Evolutionary conservation across 345 rosid species (phyloP).

Genomic region (Aegle marmelos): DNA sequence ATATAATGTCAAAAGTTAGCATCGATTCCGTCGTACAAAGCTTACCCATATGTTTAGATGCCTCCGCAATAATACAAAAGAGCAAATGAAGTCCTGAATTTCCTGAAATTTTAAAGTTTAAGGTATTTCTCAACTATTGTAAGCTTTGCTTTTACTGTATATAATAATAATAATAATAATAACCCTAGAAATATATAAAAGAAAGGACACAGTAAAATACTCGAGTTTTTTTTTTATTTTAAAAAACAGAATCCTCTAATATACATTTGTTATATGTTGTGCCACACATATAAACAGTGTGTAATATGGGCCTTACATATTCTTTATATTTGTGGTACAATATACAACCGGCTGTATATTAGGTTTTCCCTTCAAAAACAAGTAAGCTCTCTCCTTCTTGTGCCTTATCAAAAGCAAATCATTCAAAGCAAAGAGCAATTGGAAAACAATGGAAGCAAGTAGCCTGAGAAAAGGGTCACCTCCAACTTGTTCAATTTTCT

Average conservation of each 20-base stretch:
- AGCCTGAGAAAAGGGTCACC: constrained; percentile 27
- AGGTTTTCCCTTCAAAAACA: constrained; percentile 16
- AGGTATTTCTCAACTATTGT: constrained; percentile 2
- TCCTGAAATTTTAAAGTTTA: neutral
- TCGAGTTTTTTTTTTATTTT: too few species aligned
- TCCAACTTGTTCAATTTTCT: constrained; percentile 72
- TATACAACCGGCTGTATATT: too few species aligned
- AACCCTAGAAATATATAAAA: too few species aligned
- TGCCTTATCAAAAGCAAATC: constrained; percentile 29
- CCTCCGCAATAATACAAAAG: constrained; percentile 55
- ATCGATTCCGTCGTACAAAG: constrained; percentile 38
- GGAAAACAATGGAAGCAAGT: neutral
- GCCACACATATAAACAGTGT: too few species aligned
- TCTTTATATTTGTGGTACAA: too few species aligned
- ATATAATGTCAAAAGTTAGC: neutral
- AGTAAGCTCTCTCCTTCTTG: constrained; percentile 46
- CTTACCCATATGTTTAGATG: constrained; percentile 57
- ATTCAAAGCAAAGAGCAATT: neutral
- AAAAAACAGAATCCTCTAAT: too few species aligned
- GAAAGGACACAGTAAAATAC: too few species aligned
- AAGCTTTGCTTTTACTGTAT: neutral
- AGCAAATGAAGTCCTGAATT: constrained; percentile 55
- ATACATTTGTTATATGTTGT: too few species aligned
- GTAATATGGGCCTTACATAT: too few species aligned
- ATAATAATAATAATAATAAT: too few species aligned